Conservation (phyloP, 225 moss, liverwort and hornwort species). For the Antitrichia curtipendula region DNA sequence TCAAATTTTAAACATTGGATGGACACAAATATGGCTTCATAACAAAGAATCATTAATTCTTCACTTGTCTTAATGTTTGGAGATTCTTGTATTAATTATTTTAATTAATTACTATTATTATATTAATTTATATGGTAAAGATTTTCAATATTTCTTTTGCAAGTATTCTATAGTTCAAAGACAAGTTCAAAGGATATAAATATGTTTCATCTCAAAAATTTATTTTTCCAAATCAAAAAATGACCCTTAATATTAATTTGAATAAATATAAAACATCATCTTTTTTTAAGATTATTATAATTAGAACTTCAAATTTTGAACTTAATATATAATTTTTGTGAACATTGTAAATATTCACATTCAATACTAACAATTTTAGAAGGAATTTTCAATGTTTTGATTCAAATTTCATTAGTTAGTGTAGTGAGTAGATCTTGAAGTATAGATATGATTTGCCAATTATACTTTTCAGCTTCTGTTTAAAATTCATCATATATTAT, state of each 20-base stretch:
- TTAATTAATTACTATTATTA: neutral
- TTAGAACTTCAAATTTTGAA: neutral
- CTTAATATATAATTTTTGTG: fast-evolving
- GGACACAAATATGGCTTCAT: too few species aligned
- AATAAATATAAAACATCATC: neutral
- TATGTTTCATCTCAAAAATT: neutral
- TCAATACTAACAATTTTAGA: neutral
- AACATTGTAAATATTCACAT: too few species aligned
- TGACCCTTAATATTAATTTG: too few species aligned
- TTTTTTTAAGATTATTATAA: too few species aligned
- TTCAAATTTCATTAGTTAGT: neutral
- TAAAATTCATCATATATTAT: neutral
- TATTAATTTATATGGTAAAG: neutral
- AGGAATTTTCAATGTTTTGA: too few species aligned
- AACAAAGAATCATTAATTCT: neutral
- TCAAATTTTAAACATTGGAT: neutral
- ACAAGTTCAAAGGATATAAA: neutral
- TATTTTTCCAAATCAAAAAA: neutral
- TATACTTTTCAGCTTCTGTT: too few species aligned
- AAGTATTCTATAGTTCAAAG: neutral
- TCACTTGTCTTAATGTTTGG: neutral
- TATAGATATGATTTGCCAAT: neutral
- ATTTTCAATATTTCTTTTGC: neutral
- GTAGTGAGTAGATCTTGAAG: neutral
- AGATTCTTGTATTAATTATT: neutral